Evolutionary conservation across 2,329 filamentous ascomycete genomes (phyloP).

Genomic region (Trichoderma pleuroti): DNA sequence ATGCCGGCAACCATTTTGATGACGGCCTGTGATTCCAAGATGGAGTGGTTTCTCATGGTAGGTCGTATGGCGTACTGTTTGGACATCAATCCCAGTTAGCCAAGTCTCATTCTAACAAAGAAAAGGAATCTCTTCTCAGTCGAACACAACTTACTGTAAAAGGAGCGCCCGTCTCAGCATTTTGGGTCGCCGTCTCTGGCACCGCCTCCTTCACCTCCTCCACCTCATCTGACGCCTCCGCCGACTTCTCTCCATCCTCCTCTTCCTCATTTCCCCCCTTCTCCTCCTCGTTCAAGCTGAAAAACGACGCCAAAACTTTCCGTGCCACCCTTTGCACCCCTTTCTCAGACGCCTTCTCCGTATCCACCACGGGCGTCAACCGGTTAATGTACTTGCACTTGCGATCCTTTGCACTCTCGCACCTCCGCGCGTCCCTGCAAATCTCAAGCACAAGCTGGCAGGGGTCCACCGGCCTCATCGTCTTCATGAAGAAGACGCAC

Average conservation of each 20-base stretch:
- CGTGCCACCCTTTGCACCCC: slow-evolving; percentile 64
- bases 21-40: slow-evolving; percentile 62
- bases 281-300: slow-evolving; percentile 43
- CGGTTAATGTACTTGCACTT: slow-evolving; percentile 58
- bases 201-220: slow-evolving; percentile 20
- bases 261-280: slow-evolving; percentile 18
- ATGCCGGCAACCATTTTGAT: slow-evolving; percentile 68
- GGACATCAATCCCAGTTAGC: not conserved
- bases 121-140: not conserved
- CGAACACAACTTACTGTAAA: slow-evolving; percentile 41
- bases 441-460: slow-evolving; percentile 52
- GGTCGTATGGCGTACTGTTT: slow-evolving; percentile 77
- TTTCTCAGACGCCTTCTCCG: slow-evolving; percentile 63
- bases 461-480: slow-evolving; percentile 52
- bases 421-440: slow-evolving; percentile 50
- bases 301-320: slow-evolving; percentile 60
- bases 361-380: slow-evolving; percentile 50
- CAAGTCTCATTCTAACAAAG: not conserved
- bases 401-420: slow-evolving; percentile 40
- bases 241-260: not conserved
- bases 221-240: slow-evolving; percentile 50
- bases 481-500: slow-evolving; percentile 62
- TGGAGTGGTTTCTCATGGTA: slow-evolving; percentile 70
- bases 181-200: slow-evolving; percentile 2
- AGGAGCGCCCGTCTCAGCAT: slow-evolving; percentile 23